Percentiles rank a stretch among this genome's conserved stretches.
Evolutionary conservation across 441 rosid genomes (phyloP).

Genomic region (Pelargonium citronellum): DNA sequence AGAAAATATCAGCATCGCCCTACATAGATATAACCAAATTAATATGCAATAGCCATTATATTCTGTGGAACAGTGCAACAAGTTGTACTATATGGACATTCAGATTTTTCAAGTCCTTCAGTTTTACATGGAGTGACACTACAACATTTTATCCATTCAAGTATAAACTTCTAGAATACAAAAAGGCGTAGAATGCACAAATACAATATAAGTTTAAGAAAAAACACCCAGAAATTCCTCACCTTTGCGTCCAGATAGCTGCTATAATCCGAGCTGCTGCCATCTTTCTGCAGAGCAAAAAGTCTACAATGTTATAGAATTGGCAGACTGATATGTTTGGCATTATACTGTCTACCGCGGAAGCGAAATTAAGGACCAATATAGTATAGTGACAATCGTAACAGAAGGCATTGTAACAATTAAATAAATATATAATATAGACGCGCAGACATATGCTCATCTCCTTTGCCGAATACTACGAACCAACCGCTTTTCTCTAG

Average conservation of each 20-base stretch:
- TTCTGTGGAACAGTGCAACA: not conserved
- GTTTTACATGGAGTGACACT: too few species aligned
- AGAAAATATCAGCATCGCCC: conserved; percentile 98
- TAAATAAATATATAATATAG: too few species aligned
- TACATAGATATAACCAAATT: conserved; percentile 23
- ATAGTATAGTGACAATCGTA: not conserved
- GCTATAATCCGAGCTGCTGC: conserved; percentile 67
- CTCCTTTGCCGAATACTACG: not conserved
- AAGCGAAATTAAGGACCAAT: conserved; percentile 4
- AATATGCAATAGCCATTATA: not conserved
- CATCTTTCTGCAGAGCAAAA: conserved; percentile 68
- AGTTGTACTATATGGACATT: too few species aligned
- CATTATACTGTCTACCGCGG: not conserved
- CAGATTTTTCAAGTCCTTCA: too few species aligned
- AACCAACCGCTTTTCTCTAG: not conserved
- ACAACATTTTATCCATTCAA: too few species aligned
- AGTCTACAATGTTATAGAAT: conserved; percentile 17
- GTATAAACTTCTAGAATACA: too few species aligned
- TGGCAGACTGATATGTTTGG: conserved; percentile 6
- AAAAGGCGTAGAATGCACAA: too few species aligned
- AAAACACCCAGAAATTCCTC: conserved; percentile 5
- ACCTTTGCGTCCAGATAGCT: conserved; percentile 93
- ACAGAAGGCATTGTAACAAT: not conserved
- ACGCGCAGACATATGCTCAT: too few species aligned
- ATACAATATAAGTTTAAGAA: too few species aligned